phyloP scores from a whole-genome alignment of 495 filamentous ascomycete genomes.

The Rusavskia elegans region DNA sequence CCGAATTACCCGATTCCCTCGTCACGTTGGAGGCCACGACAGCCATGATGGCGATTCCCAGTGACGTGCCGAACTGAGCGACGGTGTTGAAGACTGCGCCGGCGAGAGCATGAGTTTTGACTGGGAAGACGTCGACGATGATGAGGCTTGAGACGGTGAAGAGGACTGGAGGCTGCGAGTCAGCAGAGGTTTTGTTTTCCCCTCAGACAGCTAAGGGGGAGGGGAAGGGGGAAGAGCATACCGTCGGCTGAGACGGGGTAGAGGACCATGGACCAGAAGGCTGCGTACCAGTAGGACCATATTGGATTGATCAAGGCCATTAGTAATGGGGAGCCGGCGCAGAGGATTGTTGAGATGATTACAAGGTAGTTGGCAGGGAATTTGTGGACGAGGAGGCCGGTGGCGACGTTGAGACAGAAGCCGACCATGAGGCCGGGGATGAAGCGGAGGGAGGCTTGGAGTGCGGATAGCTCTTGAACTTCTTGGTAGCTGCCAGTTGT shows the following conservation, averaged over 20 bases:
- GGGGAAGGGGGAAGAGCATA: background rate
- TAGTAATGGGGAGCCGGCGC: constrained; percentile 34
- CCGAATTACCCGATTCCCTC: constrained; percentile 9
- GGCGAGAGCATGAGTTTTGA: constrained; percentile 40
- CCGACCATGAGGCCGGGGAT: constrained; percentile 41
- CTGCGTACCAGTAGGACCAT: constrained; percentile 39
- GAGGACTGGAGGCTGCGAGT: constrained; percentile 15
- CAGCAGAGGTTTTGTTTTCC: background rate
- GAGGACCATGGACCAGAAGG: constrained; percentile 27
- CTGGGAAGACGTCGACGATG: constrained; percentile 41
- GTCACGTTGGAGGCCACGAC: constrained; percentile 40
- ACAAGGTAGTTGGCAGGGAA: constrained; percentile 34
- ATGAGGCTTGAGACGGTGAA: constrained; percentile 43
- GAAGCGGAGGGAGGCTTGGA: constrained; percentile 34
- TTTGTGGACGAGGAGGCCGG: constrained; percentile 36
- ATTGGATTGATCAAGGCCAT: constrained; percentile 28
- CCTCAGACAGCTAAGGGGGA: background rate
- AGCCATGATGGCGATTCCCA: constrained; percentile 40
- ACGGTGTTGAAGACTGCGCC: constrained; percentile 51
- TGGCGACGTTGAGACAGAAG: constrained; percentile 33
- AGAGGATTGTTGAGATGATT: constrained; percentile 26
- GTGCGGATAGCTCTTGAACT: constrained; percentile 22
- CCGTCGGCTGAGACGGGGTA: constrained; percentile 1
- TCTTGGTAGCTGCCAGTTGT: constrained; percentile 18
- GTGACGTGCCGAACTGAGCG: constrained; percentile 41